phyloP scores from a whole-genome alignment of 768 basidiomycete species.

The Paxillus involutus region DNA sequence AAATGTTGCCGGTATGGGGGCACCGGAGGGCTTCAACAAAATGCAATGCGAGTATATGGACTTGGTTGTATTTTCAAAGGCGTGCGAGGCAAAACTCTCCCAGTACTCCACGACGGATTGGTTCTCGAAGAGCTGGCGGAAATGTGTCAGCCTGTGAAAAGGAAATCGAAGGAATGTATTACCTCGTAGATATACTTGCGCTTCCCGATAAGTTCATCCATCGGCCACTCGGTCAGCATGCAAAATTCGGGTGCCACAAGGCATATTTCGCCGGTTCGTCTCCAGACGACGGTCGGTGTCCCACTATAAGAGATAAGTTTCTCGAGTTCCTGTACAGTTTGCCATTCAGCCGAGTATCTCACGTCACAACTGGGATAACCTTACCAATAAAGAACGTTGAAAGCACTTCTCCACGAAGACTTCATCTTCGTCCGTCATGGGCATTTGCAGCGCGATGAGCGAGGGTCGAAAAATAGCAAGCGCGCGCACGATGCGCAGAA shows the following conservation, averaged over 20 bases:
- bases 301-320: constrained; percentile 97
- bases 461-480: constrained; percentile 96
- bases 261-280: constrained; percentile 96
- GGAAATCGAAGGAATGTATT: constrained; percentile 27
- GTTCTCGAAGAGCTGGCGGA: constrained; percentile 84
- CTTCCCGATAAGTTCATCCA: constrained; percentile 70
- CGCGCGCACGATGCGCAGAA: constrained; percentile 90
- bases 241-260: constrained; percentile 96
- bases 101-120: constrained; percentile 94
- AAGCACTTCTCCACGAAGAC: constrained; percentile 96
- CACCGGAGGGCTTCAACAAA: constrained; percentile 79
- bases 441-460: constrained; percentile 97
- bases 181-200: constrained; percentile 48
- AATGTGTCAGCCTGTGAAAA: not conserved
- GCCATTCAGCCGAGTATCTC: not conserved
- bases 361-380: constrained; percentile 22
- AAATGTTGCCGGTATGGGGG: constrained; percentile 88
- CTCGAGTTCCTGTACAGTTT: constrained; percentile 74
- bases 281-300: constrained; percentile 97
- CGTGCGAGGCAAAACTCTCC: constrained; percentile 96
- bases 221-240: constrained; percentile 88
- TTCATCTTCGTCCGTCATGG: constrained; percentile 93
- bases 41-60: constrained; percentile 94
- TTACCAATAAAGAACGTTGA: constrained; percentile 86
- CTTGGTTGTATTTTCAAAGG: constrained; percentile 96